Base-by-base conservation (phyloP, 2,329 filamentous ascomycete genomes). In the Penicillium sp. region DNA sequence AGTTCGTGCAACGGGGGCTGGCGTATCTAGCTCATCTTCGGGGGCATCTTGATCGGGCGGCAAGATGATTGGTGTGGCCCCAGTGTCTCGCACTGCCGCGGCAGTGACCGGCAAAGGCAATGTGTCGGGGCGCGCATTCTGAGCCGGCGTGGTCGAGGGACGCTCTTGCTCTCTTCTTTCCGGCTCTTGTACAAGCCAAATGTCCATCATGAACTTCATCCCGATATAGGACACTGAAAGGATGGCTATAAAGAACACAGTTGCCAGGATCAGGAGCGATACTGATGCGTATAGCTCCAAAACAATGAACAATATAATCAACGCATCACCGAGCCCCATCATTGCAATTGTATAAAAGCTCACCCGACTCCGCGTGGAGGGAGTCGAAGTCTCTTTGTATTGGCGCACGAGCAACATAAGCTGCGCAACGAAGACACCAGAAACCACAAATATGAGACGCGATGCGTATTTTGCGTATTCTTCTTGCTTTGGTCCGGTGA, bases 141-240 rank as follows among this genome's bases (percentile, higher is more conserved):
- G 53, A 41, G 71, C 59, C 31, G 56, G 65, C 47, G 63, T 51
- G 39, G 48, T 63, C 3, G 59, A 46, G 11, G 61, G 61, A 47
- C 69, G 71, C 44, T 68, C 68, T 51, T 63, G 62, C 40, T 74
- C 72, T 42, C 71, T 68, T 55, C 73, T 64, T 57, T 76, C 74
- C 13, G 74, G 73, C 11, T 70, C 81, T 64, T 87, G 85, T 2
- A 86, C 81, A 18, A 79, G 78, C 84, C 84, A 87, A n/a, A 88
- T 84, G 49, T 87, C 84, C 75, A 86, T 83, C 64, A 87, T 74
- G 60, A 88, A 87, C 48, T 83, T 81, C 74, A 87, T 84, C 31
- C 84, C 83, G 52, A 86, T 82, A 65, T 83, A 83, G 53, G 81
- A 81, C 22, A 86, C 82, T 14, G 81, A 83, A 45, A 86, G 77